A percentile compares a stretch with the other conserved stretches of the same genome.
Evolutionary conservation across 2,329 filamentous ascomycete species (phyloP).

Genomic region (Colletotrichum sojae): DNA sequence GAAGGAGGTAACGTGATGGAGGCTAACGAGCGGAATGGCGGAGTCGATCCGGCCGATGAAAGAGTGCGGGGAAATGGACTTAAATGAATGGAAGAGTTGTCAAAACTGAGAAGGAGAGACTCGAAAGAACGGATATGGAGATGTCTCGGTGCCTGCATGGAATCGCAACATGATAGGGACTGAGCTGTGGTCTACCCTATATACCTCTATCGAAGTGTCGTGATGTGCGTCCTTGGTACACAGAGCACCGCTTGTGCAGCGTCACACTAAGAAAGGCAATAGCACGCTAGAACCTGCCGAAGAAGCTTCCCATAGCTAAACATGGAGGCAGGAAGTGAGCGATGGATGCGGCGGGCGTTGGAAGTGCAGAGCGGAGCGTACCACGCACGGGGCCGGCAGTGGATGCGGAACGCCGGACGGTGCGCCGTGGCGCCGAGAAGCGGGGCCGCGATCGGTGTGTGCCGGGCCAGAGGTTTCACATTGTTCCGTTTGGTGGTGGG

Average conservation of each 20-base stretch:
- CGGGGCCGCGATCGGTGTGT: background rate
- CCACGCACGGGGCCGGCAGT: slow-evolving; percentile 2
- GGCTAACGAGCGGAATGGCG: background rate
- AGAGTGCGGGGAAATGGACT: too few species aligned
- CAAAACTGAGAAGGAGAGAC: background rate
- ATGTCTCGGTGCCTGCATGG: too few species aligned
- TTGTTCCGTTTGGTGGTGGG: background rate
- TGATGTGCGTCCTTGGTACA: too few species aligned
- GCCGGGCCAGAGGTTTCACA: background rate
- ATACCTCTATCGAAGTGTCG: too few species aligned
- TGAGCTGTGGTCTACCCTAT: too few species aligned
- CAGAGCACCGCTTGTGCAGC: too few species aligned
- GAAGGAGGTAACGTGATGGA: slow-evolving; percentile 15
- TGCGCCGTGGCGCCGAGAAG: slow-evolving; percentile 8
- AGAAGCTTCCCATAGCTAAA: background rate
- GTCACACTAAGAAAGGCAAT: background rate
- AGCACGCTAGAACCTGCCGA: too few species aligned
- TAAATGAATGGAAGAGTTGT: background rate
- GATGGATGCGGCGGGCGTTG: slow-evolving; percentile 22
- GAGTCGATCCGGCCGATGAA: background rate
- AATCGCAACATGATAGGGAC: too few species aligned
- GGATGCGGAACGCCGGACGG: slow-evolving; percentile 27
- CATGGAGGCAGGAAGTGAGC: background rate
- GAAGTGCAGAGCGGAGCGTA: background rate
- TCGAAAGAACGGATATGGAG: background rate